Conservation (phyloP, 352 stramenopile species). For the Plasmopara muralis region DNA sequence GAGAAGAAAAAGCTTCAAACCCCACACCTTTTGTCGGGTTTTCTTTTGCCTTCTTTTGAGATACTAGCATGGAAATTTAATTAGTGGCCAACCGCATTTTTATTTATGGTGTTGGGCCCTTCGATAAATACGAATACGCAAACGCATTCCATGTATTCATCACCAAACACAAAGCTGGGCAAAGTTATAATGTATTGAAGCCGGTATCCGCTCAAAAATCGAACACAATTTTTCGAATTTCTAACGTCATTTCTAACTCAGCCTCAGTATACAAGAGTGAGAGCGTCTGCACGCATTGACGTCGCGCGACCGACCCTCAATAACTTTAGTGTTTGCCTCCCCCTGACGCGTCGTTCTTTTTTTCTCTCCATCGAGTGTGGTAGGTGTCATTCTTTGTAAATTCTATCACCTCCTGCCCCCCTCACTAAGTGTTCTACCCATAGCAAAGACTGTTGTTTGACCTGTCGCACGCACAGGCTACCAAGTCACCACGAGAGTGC, state of each 20-base stretch:
- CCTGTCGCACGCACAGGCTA: conserved; percentile 5
- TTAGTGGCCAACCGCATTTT: no score
- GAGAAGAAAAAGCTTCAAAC: no score
- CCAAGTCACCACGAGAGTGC: conserved; percentile 23
- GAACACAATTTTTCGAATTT: conserved; percentile 6
- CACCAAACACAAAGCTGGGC: no score
- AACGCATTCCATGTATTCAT: no score
- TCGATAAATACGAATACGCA: no score
- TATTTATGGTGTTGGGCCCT: no score
- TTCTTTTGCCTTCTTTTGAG: no score
- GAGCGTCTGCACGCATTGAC: conserved; percentile 1
- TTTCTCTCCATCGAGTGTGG: conserved; percentile 9
- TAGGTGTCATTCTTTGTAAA: conserved; percentile 6
- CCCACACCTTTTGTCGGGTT: no score
- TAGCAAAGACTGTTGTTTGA: conserved; percentile 4
- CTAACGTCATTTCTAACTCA: conserved; percentile 2
- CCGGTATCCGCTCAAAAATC: conserved; percentile 1
- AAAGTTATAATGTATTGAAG: no score
- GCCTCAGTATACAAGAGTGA: conserved; percentile 1
- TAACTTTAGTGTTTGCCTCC: neutral
- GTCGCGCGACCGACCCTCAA: conserved; percentile 1
- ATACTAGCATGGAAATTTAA: no score
- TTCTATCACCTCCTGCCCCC: neutral
- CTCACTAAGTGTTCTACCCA: conserved; percentile 5
- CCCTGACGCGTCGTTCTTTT: neutral